A percentile compares a stretch with the other conserved stretches of the same genome.
phyloP scores from a whole-genome alignment of 2,329 filamentous ascomycete genomes.

The Grosmannia clavigera region DNA sequence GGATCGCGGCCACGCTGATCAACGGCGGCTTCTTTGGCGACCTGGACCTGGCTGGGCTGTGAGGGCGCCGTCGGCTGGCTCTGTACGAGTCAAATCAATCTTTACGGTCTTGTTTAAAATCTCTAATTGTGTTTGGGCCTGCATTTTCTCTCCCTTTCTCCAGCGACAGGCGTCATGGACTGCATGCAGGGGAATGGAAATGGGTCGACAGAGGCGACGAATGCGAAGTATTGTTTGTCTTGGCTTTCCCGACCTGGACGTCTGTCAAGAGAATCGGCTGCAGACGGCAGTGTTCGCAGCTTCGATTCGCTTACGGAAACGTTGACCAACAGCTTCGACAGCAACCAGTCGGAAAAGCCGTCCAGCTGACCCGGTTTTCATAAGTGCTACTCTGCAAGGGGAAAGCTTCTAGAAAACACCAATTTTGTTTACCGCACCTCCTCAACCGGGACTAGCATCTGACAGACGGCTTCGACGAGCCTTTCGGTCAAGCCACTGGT shows the following conservation, averaged over 20 bases:
- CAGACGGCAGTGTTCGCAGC: neutral
- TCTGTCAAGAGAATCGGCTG: neutral
- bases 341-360: neutral
- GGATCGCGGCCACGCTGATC: slow-evolving; percentile 53
- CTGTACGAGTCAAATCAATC: neutral
- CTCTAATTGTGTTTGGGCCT: neutral
- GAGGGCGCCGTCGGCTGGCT: slow-evolving; percentile 1
- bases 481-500: neutral
- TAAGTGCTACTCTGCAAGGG: neutral
- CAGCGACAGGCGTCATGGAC: slow-evolving; percentile 5
- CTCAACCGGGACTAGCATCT: neutral
- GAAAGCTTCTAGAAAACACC: slow-evolving; percentile 1
- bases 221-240: neutral
- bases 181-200: neutral
- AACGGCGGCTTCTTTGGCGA: slow-evolving; percentile 54
- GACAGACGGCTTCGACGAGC: neutral
- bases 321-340: neutral
- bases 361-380: neutral
- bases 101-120: neutral
- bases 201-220: neutral
- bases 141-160: neutral
- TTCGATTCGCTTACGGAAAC: neutral
- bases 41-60: slow-evolving; percentile 35
- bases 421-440: neutral
- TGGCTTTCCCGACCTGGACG: neutral